Base-by-base conservation (phyloP, 805 yeast species). In the Wickerhamiella vanderwaltii region DNA sequence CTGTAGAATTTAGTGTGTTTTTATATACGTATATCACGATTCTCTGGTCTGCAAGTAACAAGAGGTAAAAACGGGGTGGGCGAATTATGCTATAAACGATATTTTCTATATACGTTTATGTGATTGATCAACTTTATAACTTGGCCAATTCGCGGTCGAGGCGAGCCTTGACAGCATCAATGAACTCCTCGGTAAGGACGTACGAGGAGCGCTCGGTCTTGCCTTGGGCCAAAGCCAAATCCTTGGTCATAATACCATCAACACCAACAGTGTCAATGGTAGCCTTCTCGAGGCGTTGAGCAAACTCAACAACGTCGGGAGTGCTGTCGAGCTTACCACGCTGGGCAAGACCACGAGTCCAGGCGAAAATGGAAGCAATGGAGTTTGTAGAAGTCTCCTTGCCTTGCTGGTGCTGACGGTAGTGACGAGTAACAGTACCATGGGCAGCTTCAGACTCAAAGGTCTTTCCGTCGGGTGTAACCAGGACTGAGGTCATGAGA, bases 371-470 rank as follows among this genome's bases (percentile, higher is more conserved):
- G 11, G 95, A 86, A 3, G 97, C 97, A 63, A 88, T 88, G 13
- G 96, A 87, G 67, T 88, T 88, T 45, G 97, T 88, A 5, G 95
- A 84, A 15, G 97, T 88, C 67, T 87, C 96, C 62, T 86, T 83
- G 51, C 97, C 97, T 65, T 81, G 83, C 67, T 88, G 96, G 65
- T 84, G 85, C 65, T 79, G 91, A 69, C 96, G 81, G 68, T 72
- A 88, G 63, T 88, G 97, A 68, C 97, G 82, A 35, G 96, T 88
- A 53, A 88, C 97, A 11, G 97, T 88, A 44, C 97, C 97, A 62
- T 88, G 97, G n/a, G 97, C 97, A 46, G 97, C 97, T 69, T 88
- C 97, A 43, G 86, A 69, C 69, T 88, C 96, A 61, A 84, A 87
- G 11, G 95, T 79, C 68, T 82, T 83, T 19, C 96, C 96, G 63